Conservation (phyloP, 2,329 filamentous ascomycete species). For the Diplodia seriata region DNA sequence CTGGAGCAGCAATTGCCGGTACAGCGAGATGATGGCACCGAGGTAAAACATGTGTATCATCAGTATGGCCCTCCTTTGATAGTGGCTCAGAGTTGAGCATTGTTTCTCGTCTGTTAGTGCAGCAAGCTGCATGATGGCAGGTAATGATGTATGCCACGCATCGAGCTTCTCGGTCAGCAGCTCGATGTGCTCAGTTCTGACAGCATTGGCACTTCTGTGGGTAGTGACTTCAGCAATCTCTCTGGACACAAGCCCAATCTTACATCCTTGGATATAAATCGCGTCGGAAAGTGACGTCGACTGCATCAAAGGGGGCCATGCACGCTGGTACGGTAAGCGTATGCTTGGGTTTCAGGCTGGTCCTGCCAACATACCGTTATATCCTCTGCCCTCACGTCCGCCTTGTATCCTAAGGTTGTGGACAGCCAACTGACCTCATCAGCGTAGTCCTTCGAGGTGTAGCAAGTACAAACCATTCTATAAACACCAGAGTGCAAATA, state of each 20-base stretch:
- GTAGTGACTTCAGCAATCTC: constrained; percentile 42
- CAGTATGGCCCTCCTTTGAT: constrained; percentile 45
- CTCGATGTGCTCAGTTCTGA: constrained; percentile 27
- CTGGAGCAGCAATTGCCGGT: constrained; percentile 46
- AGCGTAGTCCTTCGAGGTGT: neutral
- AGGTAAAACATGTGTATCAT: constrained; percentile 50
- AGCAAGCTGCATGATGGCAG: constrained; percentile 42
- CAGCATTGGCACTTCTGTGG: constrained; percentile 12
- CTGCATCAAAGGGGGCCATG: constrained; percentile 2
- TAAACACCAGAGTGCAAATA: constrained; percentile 47
- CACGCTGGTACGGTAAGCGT: constrained; percentile 2
- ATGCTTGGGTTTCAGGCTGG: no score
- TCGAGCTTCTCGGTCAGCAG: constrained; percentile 41
- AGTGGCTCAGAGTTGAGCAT: constrained; percentile 39
- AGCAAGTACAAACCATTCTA: constrained; percentile 40
- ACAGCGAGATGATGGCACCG: constrained; percentile 46
- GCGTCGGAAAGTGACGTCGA: constrained; percentile 41
- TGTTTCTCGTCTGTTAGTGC: constrained; percentile 41
- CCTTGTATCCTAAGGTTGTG: constrained; percentile 47
- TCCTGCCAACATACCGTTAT: constrained; percentile 28
- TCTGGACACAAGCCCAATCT: constrained; percentile 46
- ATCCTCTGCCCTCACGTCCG: constrained; percentile 43
- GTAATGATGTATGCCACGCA: constrained; percentile 45
- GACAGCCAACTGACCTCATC: constrained; percentile 42
- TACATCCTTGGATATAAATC: constrained; percentile 46